phyloP scores from a whole-genome alignment of 305 asterid species.

The Nicotiana rustica region DNA sequence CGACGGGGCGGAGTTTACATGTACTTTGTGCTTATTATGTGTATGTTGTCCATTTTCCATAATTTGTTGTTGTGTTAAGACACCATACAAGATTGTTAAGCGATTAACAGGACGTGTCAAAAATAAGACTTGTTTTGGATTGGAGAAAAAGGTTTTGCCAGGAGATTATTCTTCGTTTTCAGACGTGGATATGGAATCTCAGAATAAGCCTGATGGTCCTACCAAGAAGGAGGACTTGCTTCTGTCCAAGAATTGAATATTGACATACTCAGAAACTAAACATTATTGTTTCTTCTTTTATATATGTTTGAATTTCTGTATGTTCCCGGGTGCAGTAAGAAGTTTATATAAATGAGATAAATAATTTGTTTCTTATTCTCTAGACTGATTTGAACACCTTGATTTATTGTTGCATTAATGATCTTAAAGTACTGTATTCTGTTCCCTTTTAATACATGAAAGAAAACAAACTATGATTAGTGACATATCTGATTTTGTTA shows the following conservation, averaged over 20 bases:
- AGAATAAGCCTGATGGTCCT: not conserved
- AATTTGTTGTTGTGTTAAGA: conserved; percentile 44
- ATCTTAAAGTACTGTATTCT: not conserved
- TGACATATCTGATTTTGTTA: not conserved
- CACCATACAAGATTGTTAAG: conserved; percentile 39
- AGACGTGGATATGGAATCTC: conserved; percentile 38
- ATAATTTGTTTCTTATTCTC: not conserved
- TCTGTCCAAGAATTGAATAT: not conserved
- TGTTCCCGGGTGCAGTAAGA: not conserved
- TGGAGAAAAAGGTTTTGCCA: conserved; percentile 18
- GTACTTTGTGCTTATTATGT: conserved; percentile 40
- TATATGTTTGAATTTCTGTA: too few species aligned
- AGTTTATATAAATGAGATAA: not conserved
- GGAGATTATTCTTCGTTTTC: conserved; percentile 45
- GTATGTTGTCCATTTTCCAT: conserved; percentile 45
- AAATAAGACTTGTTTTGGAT: conserved; percentile 29
- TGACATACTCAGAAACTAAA: not conserved
- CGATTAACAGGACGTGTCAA: conserved; percentile 32
- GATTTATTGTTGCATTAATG: not conserved
- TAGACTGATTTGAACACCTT: not conserved
- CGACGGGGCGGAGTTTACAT: conserved; percentile 39
- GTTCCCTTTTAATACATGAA: not conserved
- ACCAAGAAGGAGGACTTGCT: not conserved
- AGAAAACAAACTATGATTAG: not conserved
- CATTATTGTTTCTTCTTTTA: not conserved